phyloP scores from a whole-genome alignment of 352 stramenopile genomes.

The Pythium periplocum region DNA sequence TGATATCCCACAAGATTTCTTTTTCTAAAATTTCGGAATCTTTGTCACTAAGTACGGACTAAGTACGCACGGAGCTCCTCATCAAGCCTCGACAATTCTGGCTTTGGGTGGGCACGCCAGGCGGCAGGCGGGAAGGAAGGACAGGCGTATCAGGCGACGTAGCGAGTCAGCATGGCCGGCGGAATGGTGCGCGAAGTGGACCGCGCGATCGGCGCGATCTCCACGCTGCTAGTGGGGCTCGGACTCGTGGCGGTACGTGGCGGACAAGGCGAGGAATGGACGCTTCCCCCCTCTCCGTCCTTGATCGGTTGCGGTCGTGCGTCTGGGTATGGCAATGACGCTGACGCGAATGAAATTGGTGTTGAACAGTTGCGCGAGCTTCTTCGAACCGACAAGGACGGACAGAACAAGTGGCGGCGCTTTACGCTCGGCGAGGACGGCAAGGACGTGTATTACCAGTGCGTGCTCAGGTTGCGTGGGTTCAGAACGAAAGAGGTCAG shows the following conservation, averaged over 20 bases:
- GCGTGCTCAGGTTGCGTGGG: slow-evolving; percentile 3
- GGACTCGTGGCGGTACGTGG: slow-evolving; percentile 57
- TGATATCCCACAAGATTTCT: too few relatives aligned
- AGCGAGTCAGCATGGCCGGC: slow-evolving; percentile 6
- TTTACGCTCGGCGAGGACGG: slow-evolving; percentile 34
- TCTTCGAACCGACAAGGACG: slow-evolving; percentile 43
- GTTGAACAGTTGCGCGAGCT: slow-evolving; percentile 48
- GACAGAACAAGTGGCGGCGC: slow-evolving; percentile 49
- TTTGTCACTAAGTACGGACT: too few relatives aligned
- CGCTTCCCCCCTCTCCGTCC: too few relatives aligned
- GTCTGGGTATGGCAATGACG: too few relatives aligned
- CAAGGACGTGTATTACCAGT: slow-evolving; percentile 79
- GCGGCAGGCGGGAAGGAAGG: not conserved
- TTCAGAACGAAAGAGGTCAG: too few relatives aligned
- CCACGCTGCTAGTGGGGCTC: slow-evolving; percentile 69
- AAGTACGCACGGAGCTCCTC: too few relatives aligned
- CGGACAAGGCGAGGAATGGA: not conserved
- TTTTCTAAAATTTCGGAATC: too few relatives aligned
- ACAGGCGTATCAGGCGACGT: not conserved
- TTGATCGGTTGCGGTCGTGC: too few relatives aligned
- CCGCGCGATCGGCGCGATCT: slow-evolving; percentile 68
- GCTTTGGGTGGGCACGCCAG: not conserved
- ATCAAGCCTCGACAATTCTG: too few relatives aligned
- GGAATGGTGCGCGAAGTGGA: slow-evolving; percentile 74
- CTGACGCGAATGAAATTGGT: too few relatives aligned